Base-by-base conservation (phyloP, 768 basidiomycete species). In the Lactarius hengduanensis region DNA sequence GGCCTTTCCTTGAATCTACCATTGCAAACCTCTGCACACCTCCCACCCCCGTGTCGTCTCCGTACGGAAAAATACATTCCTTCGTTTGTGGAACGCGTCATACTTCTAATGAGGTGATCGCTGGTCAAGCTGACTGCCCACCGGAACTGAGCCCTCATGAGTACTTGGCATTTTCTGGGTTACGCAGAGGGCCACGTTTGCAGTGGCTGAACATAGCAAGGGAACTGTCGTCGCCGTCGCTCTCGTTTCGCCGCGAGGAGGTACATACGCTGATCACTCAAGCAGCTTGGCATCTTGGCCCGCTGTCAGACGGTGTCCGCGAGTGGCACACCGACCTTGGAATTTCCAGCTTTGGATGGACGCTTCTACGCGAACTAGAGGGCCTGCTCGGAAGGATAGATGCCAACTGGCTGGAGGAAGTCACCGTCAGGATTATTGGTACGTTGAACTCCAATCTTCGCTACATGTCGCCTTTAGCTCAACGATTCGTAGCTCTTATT, bases 241-340 rank as follows among this genome's bases (percentile, higher is more conserved):
- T 86, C 60, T 77, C 74, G 18, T 80, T 86, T 62, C 72, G 74
- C 22, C 64, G 71, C 15, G 73, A 74, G 0, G 80, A 78, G n/a
- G 78, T 85, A 1, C 76, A 82, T 68, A 60, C 76, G 0, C 74
- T 85, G 0, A 32, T 85, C 1, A 73, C 70, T n/a, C 84, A 84
- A 65, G 75, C 83, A 20, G 76, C 74, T 0, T 78, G 76, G 63
- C 80, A 85, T 63, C 73, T 79, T 10, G 82, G 82, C 41, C 74
- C 72, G 0, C 20, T 72, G 8, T 15, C n/a, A 1, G 32, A 59
- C 0, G 57, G 20, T 7, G 68, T 67, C 6, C 61, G 73, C 61
- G 70, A 65, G 22, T 83, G 80, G 79, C 84, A 85, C 67, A 43
- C 60, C 1, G 78, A 82, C 38, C 69, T 81, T 4, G 62, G 57